Evolutionary conservation across 768 basidiomycete species (phyloP), one percentile per base, ranked within the genome.

Genomic region (Fomitopsis serialis): DNA sequence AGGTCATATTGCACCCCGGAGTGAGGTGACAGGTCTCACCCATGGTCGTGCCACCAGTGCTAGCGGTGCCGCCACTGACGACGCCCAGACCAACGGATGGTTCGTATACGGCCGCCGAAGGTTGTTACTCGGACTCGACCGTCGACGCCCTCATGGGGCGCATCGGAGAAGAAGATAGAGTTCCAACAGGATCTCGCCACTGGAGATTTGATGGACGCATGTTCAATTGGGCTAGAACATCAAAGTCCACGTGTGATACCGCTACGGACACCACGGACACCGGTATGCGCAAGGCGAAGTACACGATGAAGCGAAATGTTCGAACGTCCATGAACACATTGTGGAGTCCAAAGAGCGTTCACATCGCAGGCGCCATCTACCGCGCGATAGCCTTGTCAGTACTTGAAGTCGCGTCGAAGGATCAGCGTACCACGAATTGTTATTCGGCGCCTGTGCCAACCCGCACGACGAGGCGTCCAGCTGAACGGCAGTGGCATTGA

Each of bases 401-500:
- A n/a, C 27, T 13, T 34, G 25, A 11, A 34, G 12, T 3, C 12
- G 32, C 29, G 11, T 32, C 11, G 6, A 32, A 32, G 11, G 29
- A 11, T 32, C 11, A 32, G 29, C 29, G 29, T 32, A 32, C 29
- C 29, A 6, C 29, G 29, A 11, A 11, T 32, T 6, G 29, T 32
- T 32, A 11, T 5, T 32, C 29, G 29, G 29, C 29, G 11, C 29
- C 29, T 32, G 6, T 5, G 6, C 29, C 24, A 37, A 24, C 9
- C 48, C 48, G 24, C 48, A 49, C 12, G 22, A 13, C 8, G 48
- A 36, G 12, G 35, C 48, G 24, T 36, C 48, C 13, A 49, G 34
- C 22, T 49, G 48, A 10, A 10, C 22, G n/a, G 48, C 48, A 6
- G 36, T 23, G 21, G 48, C 48, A 40, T 37, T n/a, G 46, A 70